Base-by-base conservation (phyloP, 352 stramenopile genomes). In the Phytophthora constricta region DNA sequence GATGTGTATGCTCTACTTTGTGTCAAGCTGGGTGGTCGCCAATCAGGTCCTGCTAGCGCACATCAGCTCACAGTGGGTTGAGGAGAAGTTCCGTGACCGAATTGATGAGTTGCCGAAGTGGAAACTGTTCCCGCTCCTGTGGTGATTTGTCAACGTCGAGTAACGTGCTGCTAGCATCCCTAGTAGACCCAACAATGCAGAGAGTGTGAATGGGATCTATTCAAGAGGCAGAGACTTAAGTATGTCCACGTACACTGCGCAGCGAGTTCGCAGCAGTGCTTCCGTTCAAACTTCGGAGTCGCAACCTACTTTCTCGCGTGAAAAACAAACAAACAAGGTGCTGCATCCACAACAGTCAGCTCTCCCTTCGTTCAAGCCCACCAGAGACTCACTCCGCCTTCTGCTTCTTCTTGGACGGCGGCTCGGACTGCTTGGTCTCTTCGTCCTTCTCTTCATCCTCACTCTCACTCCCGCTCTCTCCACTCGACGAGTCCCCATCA, bases 1-100 rank as follows among this genome's bases (percentile, higher is more conserved):
- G 9, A 84, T 76, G 34, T 34, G 34, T 0, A 89, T 81, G 62
- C 58, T 86, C 9, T 81, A 84, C 51, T 52, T 87, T 27, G 53
- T 88, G 17, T 77, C 75, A 27, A 41, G 58, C 1, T 93, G 85
- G 85, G 85, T 93, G 17, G 20, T 81, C 27, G 45, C 76, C n/a
- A 93, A 93, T 57, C 83, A 93, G 27, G 65, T 74, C 33, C 72
- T 89, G 11, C 82, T 84, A 16, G 81, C 85, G 0, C 56, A 79
- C 23, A 79, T 83, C 58, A 80, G 51, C 43, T 85, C 76, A 10
- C 72, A 86, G 17, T 91, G 83, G 83, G 69, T 89, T 47, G 59
- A 82, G 8, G 34, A 58, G 34, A 91, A 91, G 62, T 90, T 93
- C 58, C 80, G 83, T 28, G 76, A 76, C 4, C 56, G 51, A 39